Base-by-base conservation (phyloP, 2,329 filamentous ascomycete genomes). In the Calonectria honghensis region DNA sequence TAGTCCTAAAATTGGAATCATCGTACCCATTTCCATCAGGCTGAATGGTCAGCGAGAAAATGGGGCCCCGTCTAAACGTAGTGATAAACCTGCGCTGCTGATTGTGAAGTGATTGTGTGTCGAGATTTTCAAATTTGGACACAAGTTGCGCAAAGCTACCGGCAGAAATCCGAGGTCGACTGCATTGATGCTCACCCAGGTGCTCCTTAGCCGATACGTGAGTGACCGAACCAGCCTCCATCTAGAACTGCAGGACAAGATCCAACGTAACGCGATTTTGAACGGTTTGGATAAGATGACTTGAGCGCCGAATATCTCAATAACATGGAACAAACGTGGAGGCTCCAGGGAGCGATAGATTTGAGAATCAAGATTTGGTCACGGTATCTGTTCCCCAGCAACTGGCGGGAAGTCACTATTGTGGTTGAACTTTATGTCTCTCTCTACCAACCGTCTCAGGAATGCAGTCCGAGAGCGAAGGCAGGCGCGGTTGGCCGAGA, bases 111-210 rank as follows among this genome's bases (percentile, higher is more conserved):
- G 75, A 71, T 13, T 68, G 72, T 9, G 76, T 76, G 63, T 84
- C 82, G 4, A 83, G 76, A n/a, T 76, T 74, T 74, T 85, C 84
- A 48, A 85, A 85, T 52, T 82, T 85, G n/a, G 82, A 84, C 0
- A 85, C 80, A 20, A 85, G 81, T 35, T 83, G 80, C 45, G 84
- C 81, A 31, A 85, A 73, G 14, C 70, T 78, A 16, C 76, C 75
- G 4, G 70, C 61, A 27, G 65, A 27, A 27, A 72, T 63, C 57
- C 68, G 67, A 27, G 68, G 67, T 16, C 52, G 77, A 31, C 63
- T 35, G 1, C 61, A 73, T 45, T 68, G 71, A 29, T 45, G 54
- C 20, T 76, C 63, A 16, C 68, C 57, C 69, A 66, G 67, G 29
- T 70, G 69, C 20, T 74, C 77, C 37, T 66, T 72, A 5, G 74